Conservation (phyloP, 139 green algal genomes). For the Tetradesmus lagerheimii region DNA sequence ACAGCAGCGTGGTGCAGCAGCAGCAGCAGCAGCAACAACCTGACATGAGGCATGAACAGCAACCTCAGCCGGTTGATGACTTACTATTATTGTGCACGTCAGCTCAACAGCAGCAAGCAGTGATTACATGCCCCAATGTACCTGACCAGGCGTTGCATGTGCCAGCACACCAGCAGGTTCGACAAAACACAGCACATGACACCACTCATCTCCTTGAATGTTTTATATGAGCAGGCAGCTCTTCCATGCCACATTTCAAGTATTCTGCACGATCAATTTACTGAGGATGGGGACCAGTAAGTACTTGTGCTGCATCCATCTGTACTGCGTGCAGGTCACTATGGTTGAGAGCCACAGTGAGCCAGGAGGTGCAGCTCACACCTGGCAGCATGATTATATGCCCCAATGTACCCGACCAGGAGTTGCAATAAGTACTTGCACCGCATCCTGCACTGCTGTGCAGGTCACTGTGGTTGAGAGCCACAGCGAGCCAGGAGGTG, state of each 20-base stretch:
- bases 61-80: too few relatives aligned
- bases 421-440: too few relatives aligned
- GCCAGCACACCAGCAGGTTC: neutral
- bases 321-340: slow-evolving; percentile 65
- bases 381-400: slow-evolving; percentile 55
- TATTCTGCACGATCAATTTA: too few relatives aligned
- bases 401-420: too few relatives aligned
- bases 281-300: too few relatives aligned
- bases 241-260: neutral
- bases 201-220: neutral
- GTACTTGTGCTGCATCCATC: too few relatives aligned
- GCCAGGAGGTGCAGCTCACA: slow-evolving; percentile 90
- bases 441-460: neutral
- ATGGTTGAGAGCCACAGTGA: slow-evolving; percentile 88
- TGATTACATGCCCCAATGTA: too few relatives aligned
- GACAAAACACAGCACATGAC: neutral
- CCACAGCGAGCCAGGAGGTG: slow-evolving; percentile 87
- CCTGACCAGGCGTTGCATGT: neutral
- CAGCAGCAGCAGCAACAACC: too few relatives aligned
- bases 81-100: too few relatives aligned
- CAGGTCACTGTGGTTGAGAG: slow-evolving; percentile 86
- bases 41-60: too few relatives aligned
- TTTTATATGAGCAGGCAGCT: neutral
- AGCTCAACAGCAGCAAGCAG: too few relatives aligned
- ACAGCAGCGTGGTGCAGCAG: too few relatives aligned